Evolutionary conservation across 345 rosid species (phyloP), one percentile per base, ranked within the genome.

Genomic region (Balakata baccata): DNA sequence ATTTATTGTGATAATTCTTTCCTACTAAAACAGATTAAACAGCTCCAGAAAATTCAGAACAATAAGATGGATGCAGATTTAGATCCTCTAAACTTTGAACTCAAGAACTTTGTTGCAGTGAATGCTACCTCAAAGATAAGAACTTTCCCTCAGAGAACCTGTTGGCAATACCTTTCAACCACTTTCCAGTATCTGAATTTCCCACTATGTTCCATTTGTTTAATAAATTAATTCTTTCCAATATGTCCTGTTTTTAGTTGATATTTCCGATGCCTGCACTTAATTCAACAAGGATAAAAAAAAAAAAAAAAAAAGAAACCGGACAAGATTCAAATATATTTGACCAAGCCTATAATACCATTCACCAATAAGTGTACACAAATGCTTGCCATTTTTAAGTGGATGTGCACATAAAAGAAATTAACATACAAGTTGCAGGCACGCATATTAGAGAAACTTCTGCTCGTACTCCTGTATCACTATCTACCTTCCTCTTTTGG

Each of bases 401-500:
- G n/a, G 46, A 17, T 29, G 34, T 29, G 34, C 34, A 29, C 34
- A 29, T 29, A 29, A 29, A 29, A 29, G 34, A 29, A 2, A 29
- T 29, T 29, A 4, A 37, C 37, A n/a, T n/a, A 64, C 50, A 64
- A 17, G 9, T 61, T 61, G 41, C 13, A 17, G 18, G 45, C n/a
- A 34, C 13, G 45, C 65, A 61, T 34, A 17, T 38, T 23, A 69
- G 62, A 17, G 7, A 69, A 54, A 43, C 34, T 69, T 69, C 72
- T 50, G 11, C 11, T 10, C 12, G 3, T 22, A 37, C 9, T 9
- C 29, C 6, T 39, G n/a, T 25, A 64, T 65, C 4, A 9, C 23
- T 25, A 41, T 25, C 34, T 70, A 94, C 98, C 92, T 90, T 90
- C 93, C 16, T 88, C 92, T 72, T 71, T 86, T 5, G 86, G 83